Percentiles rank a stretch among this genome's conserved stretches.
phyloP scores from a whole-genome alignment of 768 basidiomycete species.

The Lentinula boryana region DNA sequence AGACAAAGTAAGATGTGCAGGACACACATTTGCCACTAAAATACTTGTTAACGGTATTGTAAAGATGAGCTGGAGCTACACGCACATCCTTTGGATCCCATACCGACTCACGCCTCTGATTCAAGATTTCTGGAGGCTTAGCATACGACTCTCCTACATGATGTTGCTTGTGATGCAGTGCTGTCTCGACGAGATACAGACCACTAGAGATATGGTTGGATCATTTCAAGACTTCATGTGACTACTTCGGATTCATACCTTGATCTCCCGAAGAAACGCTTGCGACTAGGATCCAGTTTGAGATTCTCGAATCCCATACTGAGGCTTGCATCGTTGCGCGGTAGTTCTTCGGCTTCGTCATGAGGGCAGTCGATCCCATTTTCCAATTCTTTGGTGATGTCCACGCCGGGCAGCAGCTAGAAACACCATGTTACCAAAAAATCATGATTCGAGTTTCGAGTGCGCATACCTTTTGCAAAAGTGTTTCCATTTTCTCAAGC shows the following conservation, averaged over 20 bases:
- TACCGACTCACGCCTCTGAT: conserved; percentile 36
- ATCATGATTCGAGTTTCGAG: not conserved
- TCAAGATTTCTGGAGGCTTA: conserved; percentile 17
- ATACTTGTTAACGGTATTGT: not conserved
- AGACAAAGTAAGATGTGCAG: not conserved
- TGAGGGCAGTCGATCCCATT: conserved; percentile 22
- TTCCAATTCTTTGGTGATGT: conserved; percentile 56
- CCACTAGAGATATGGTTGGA: conserved; percentile 28
- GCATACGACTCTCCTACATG: conserved; percentile 31
- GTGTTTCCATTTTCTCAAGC: conserved; percentile 58
- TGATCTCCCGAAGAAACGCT: conserved; percentile 45
- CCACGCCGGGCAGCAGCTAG: conserved; percentile 51
- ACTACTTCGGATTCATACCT: conserved; percentile 19
- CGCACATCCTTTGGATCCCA: conserved; percentile 35
- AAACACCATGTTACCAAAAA: conserved; percentile 11
- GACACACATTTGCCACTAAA: conserved; percentile 25
- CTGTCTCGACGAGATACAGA: conserved; percentile 45
- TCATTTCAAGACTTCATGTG: not conserved
- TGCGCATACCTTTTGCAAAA: conserved; percentile 42
- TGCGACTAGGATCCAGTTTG: conserved; percentile 28
- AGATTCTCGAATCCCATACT: conserved; percentile 27
- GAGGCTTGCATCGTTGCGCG: conserved; percentile 28
- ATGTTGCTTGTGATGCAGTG: conserved; percentile 52
- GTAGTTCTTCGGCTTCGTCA: conserved; percentile 7
- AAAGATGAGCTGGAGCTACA: conserved; percentile 26